These are phyloP conservation scores for Stephania cephalantha DNA, from an alignment of 164 flowering plant species.

Conservation along the genomic window DNA sequence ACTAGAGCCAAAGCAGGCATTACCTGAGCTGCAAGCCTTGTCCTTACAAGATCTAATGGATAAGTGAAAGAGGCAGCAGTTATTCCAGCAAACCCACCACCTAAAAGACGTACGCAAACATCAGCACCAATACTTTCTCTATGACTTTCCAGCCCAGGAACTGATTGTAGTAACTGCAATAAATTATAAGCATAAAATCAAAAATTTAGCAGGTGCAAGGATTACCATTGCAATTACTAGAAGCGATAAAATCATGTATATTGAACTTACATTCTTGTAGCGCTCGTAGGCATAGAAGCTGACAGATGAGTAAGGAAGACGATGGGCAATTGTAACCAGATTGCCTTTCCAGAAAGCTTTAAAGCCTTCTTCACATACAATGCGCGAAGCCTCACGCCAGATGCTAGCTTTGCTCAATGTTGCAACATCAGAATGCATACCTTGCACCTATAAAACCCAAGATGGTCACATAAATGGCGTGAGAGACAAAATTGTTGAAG, in stretches of 20 bases:
- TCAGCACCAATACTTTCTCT: conserved; percentile 34
- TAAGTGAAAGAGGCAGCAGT: conserved; percentile 79
- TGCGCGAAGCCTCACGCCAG: conserved; percentile 75
- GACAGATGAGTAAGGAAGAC: conserved; percentile 80
- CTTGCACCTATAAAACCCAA: conserved; percentile 53
- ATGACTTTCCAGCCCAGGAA: conserved; percentile 37
- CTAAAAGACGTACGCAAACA: conserved; percentile 47
- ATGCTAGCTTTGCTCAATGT: conserved; percentile 52
- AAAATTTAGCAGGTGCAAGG: not conserved
- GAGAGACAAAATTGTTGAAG: too few species aligned
- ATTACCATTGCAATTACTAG: not conserved
- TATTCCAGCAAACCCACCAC: conserved; percentile 82
- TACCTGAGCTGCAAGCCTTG: conserved; percentile 92
- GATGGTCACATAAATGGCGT: not conserved
- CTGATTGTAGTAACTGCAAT: conserved; percentile 48
- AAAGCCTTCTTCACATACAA: conserved; percentile 65
- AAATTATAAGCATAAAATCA: conserved; percentile 1
- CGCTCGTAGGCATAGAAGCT: conserved; percentile 74
- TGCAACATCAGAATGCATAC: conserved; percentile 73
- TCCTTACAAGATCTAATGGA: conserved; percentile 83
- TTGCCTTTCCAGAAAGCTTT: conserved; percentile 92
- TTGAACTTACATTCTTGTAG: conserved; percentile 53
- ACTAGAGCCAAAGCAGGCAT: not conserved
- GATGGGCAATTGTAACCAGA: conserved; percentile 76
- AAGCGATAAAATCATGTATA: not conserved